Evolutionary conservation across 1,139 yeast genomes (phyloP).

Genomic region (Taphrina sp.): DNA sequence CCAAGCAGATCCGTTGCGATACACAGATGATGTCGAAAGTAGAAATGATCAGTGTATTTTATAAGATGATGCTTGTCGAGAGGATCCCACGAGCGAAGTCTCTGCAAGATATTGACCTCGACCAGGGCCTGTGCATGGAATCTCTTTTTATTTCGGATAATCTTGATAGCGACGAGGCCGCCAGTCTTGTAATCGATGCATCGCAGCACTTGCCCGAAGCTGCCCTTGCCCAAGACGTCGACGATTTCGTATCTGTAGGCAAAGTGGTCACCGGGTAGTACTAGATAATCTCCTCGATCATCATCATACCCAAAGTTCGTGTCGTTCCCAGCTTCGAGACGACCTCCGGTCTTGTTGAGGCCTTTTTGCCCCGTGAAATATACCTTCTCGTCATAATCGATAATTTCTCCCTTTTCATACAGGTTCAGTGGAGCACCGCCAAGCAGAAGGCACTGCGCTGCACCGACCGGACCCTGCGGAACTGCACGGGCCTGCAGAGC

Average conservation of each 20-base stretch:
- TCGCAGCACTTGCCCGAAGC: conserved; percentile 76
- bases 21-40: conserved; percentile 79
- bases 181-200: conserved; percentile 67
- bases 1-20: conserved; percentile 73
- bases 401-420: conserved; percentile 56
- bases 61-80: conserved; percentile 51
- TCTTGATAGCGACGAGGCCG: conserved; percentile 65
- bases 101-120: conserved; percentile 68
- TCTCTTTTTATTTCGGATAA: conserved; percentile 69
- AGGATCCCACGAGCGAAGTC: conserved; percentile 51
- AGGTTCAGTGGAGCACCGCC: conserved; percentile 43
- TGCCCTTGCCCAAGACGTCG: conserved; percentile 67
- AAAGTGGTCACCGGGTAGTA: conserved; percentile 65
- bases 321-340: conserved; percentile 45
- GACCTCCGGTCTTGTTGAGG: conserved; percentile 44
- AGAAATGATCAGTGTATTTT: conserved; percentile 66
- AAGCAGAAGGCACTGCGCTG: background rate
- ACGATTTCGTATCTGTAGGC: conserved; percentile 69
- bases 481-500: conserved; percentile 15
- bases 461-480: conserved; percentile 4
- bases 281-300: conserved; percentile 59
- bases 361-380: conserved; percentile 46
- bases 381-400: conserved; percentile 47
- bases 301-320: conserved; percentile 74
- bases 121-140: conserved; percentile 77